Conservation (phyloP, 108 stramenopile genomes). For the Conticribra guillardii region DNA sequence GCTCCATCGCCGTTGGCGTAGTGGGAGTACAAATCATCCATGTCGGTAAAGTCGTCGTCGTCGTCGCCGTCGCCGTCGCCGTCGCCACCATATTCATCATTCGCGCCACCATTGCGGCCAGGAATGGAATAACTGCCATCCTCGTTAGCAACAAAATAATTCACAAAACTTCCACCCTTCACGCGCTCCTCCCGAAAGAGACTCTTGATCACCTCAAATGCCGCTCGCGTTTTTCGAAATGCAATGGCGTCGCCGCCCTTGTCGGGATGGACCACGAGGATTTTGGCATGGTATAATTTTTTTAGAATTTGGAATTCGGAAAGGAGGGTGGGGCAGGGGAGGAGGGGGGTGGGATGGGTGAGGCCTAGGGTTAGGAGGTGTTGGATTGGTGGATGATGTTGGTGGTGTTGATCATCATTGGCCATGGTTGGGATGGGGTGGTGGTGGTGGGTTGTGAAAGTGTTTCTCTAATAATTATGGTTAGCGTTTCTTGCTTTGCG, state of each 20-base stretch:
- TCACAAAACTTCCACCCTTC: conserved; percentile 31
- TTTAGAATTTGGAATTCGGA: conserved; percentile 51
- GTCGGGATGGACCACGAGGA: conserved; percentile 38
- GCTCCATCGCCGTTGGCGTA: conserved; percentile 18
- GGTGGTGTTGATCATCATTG: too few species aligned
- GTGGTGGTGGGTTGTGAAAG: too few species aligned
- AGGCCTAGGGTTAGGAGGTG: too few species aligned
- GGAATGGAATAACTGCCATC: too few species aligned
- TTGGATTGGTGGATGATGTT: too few species aligned
- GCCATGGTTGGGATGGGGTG: too few species aligned
- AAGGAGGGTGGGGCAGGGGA: too few species aligned
- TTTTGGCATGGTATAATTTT: conserved; percentile 31
- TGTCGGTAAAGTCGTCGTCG: conserved; percentile 30
- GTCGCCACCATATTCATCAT: conserved; percentile 5
- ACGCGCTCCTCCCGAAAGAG: conserved; percentile 32
- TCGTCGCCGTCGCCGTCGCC: conserved; percentile 9
- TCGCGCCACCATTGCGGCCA: conserved; percentile 1
- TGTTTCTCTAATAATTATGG: too few species aligned
- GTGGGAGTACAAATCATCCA: conserved; percentile 19
- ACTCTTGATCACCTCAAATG: conserved; percentile 52
- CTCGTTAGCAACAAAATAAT: conserved; percentile 9
- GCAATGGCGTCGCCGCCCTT: conserved; percentile 61
- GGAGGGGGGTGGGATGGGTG: too few species aligned
- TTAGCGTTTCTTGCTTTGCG: too few species aligned
- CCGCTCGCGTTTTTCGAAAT: conserved; percentile 46